Percentiles rank a stretch among this genome's conserved stretches.
Evolutionary conservation across 495 filamentous ascomycete species (phyloP).

Genomic region (Saxophila tyrrhenica): DNA sequence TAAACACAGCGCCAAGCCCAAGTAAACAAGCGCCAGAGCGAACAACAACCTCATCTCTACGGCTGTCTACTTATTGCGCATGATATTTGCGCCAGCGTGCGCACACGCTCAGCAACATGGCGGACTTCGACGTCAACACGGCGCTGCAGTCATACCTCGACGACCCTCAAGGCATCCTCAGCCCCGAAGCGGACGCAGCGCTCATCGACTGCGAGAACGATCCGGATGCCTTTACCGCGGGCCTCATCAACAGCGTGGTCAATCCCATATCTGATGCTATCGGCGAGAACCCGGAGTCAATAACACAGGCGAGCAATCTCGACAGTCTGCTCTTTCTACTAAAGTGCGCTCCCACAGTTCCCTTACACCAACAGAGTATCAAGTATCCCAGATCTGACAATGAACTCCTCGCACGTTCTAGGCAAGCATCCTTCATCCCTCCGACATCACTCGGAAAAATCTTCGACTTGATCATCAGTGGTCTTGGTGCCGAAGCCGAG

Average conservation of each 20-base stretch:
- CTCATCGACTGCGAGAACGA: conserved; percentile 87
- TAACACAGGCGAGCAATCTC: conserved; percentile 64
- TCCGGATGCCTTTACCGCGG: conserved; percentile 65
- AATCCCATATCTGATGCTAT: conserved; percentile 92
- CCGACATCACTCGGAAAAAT: conserved; percentile 78
- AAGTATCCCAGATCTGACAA: conserved; percentile 38
- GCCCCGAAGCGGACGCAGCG: conserved; percentile 73
- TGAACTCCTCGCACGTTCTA: conserved; percentile 59
- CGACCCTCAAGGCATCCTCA: conserved; percentile 71
- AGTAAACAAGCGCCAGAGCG: neutral
- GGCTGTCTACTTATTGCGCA: neutral
- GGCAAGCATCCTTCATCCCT: conserved; percentile 72
- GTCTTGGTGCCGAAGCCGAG: conserved; percentile 86
- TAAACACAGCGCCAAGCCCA: neutral
- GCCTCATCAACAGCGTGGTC: conserved; percentile 69
- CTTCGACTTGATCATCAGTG: conserved; percentile 84
- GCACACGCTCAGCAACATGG: conserved; percentile 9
- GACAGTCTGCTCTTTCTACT: conserved; percentile 91
- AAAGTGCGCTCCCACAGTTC: conserved; percentile 75
- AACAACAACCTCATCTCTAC: neutral
- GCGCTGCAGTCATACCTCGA: conserved; percentile 91
- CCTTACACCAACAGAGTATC: conserved; percentile 31
- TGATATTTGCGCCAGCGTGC: neutral
- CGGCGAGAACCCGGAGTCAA: conserved; percentile 79
- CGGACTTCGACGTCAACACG: conserved; percentile 85